These are phyloP conservation scores for Encephalitozoon hellem DNA, from an alignment of 371 early-diverging fungal genomes.

Conservation along the genomic window DNA sequence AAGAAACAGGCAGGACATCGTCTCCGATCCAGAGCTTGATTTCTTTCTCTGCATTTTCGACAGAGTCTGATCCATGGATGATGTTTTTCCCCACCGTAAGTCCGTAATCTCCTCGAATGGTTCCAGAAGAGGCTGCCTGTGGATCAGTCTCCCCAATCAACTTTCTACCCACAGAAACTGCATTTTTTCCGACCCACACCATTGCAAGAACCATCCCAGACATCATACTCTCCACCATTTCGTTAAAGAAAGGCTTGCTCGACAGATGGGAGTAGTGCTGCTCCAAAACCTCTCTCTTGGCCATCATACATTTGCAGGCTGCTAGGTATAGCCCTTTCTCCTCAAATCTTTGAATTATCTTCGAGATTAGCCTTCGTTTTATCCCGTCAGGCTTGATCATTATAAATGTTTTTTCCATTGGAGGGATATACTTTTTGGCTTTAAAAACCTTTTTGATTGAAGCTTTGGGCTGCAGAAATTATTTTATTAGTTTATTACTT, in stretches of 20 bases:
- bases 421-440: not conserved
- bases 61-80: slow-evolving; percentile 94
- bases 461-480: not conserved
- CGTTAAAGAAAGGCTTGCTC: slow-evolving; percentile 84
- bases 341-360: slow-evolving; percentile 86
- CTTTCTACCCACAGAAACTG: slow-evolving; percentile 83
- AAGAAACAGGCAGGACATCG: slow-evolving; percentile 39
- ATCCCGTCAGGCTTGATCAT: slow-evolving; percentile 62
- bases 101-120: slow-evolving; percentile 96
- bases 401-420: slow-evolving; percentile 64
- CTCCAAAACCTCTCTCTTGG: slow-evolving; percentile 69
- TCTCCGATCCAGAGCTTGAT: slow-evolving; percentile 89
- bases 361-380: slow-evolving; percentile 73
- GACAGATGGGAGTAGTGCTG: slow-evolving; percentile 88
- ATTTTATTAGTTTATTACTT: not conserved
- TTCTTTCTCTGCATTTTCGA: slow-evolving; percentile 88
- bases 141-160: slow-evolving; percentile 79
- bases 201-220: slow-evolving; percentile 80
- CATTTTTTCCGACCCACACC: slow-evolving; percentile 88
- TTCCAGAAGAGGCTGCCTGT: slow-evolving; percentile 80
- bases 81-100: slow-evolving; percentile 69
- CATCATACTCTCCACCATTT: slow-evolving; percentile 75
- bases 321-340: slow-evolving; percentile 66
- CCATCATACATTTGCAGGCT: slow-evolving; percentile 71
- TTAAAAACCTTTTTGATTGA: not conserved